Evolutionary conservation across 1,284 basidiomycete genomes (phyloP), one percentile per base, ranked within the genome.

Genomic region (Leccinum subfulvum): DNA sequence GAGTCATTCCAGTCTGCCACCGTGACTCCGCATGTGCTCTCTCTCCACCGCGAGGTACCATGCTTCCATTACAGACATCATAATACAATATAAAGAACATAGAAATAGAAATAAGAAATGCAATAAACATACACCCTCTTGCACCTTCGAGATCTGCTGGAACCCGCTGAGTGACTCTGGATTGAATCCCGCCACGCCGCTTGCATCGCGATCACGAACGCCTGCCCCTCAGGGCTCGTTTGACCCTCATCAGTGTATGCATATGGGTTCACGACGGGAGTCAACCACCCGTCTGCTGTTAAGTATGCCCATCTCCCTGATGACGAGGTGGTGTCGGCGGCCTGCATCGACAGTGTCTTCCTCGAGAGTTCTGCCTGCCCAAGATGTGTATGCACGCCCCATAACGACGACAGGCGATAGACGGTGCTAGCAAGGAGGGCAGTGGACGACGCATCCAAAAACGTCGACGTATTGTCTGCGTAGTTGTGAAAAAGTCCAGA

Each of bases 361-460:
- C 91, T 81, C 10, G 80, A 79, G 18, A 74, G 73, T 69, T 90
- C 88, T 1, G 92, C 91, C 10, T 76, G 67, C 0, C 83, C 80
- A n/a, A 89, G 67, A 68, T 84, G 75, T 2, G 76, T 78, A 64
- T 84, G 79, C 5, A 82, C 78, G 23, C 79, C 77, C 49, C 80
- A 75, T 21, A 92, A 71, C 1, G 86, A 73, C 0, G 85, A 83
- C 56, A 89, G 78, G 7, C 89, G 83, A 75, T 92, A 94, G 4
- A 92, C 90, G 0, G 90, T 86, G 60, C 87, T 82, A 0, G 93
- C 91, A 59, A 96, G 78, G 39, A 97, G 81, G 0, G 92, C 87
- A 0, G 91, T 88, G 5, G 87, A 87, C 0, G 92, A 77, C 0
- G 88, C 84, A 68, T 97, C 94, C 69, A 85, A 82, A 70, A 96